phyloP scores from a whole-genome alignment of 2,329 filamentous ascomycete species.

The Dactylella cylindrospora region DNA sequence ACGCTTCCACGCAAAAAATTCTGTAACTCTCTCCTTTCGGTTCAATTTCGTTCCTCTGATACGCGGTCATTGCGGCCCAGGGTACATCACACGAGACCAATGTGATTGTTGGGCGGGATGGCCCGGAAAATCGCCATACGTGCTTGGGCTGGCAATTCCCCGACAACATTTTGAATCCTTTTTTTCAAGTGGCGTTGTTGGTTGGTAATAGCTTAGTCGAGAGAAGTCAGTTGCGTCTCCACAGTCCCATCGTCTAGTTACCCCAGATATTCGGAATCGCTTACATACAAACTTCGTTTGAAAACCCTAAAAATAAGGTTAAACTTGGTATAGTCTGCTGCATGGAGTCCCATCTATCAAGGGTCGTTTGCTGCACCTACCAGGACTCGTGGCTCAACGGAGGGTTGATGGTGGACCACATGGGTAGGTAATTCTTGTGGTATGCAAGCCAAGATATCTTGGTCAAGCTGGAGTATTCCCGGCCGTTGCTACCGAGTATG shows the following conservation, averaged over 20 bases:
- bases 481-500: conserved; percentile 14
- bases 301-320: conserved; percentile 22
- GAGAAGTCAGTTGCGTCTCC: background rate
- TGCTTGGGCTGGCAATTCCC: conserved; percentile 37
- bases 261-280: conserved; percentile 41
- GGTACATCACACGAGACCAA: too few species aligned
- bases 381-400: too few species aligned
- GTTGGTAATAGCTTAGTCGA: conserved; percentile 36
- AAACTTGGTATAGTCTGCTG: conserved; percentile 9
- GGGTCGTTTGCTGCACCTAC: too few species aligned
- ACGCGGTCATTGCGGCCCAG: too few species aligned
- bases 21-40: conserved; percentile 20
- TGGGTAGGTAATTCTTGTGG: too few species aligned
- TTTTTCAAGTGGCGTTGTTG: background rate
- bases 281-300: conserved; percentile 2
- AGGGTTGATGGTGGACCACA: too few species aligned
- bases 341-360: conserved; percentile 7
- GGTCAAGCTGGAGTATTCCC: too few species aligned
- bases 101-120: background rate
- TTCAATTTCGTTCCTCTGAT: too few species aligned
- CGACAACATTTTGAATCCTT: too few species aligned
- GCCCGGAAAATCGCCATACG: conserved; percentile 26
- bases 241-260: conserved; percentile 12
- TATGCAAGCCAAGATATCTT: too few species aligned
- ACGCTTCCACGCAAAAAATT: too few species aligned